phyloP scores from a whole-genome alignment of 805 yeast genomes.

The Scheffersomyces coipomensis region DNA sequence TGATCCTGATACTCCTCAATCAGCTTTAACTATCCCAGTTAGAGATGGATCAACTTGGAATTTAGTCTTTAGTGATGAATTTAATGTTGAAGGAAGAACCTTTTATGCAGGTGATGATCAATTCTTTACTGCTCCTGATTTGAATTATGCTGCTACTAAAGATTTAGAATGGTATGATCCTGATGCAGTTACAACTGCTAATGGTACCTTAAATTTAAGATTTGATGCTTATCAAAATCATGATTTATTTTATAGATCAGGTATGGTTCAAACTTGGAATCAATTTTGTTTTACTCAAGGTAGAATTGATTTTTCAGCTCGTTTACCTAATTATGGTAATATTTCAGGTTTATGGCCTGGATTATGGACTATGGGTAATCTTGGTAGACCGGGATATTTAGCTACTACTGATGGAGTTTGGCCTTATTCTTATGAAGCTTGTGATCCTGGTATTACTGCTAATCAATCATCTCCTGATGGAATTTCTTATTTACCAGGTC shows the following conservation, averaged over 20 bases:
- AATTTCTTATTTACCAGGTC: constrained; percentile 40
- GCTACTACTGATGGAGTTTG: constrained; percentile 38
- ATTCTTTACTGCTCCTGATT: constrained; percentile 39
- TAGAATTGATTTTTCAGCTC: constrained; percentile 27
- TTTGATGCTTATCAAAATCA: constrained; percentile 38
- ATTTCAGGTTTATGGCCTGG: constrained; percentile 41
- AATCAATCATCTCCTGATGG: constrained; percentile 42
- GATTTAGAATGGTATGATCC: constrained; percentile 47
- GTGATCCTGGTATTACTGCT: constrained; percentile 40
- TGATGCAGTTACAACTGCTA: constrained; percentile 37
- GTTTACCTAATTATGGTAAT: constrained; percentile 34
- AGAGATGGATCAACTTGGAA: constrained; percentile 31
- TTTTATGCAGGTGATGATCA: constrained; percentile 46
- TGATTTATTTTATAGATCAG: constrained; percentile 34
- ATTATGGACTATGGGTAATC: constrained; percentile 40
- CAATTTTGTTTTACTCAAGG: constrained; percentile 36
- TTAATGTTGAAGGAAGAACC: constrained; percentile 42
- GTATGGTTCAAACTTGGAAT: constrained; percentile 41
- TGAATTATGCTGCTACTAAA: constrained; percentile 41
- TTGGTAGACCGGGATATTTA: constrained; percentile 37
- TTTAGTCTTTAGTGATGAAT: constrained; percentile 41
- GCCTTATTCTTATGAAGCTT: constrained; percentile 38
- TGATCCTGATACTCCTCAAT: constrained; percentile 42
- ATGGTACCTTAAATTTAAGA: constrained; percentile 32
- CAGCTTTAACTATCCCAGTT: constrained; percentile 20